These are phyloP conservation scores for Tylopilus rubrobrunneus DNA, from an alignment of 768 basidiomycete species.

Conservation along the genomic window DNA sequence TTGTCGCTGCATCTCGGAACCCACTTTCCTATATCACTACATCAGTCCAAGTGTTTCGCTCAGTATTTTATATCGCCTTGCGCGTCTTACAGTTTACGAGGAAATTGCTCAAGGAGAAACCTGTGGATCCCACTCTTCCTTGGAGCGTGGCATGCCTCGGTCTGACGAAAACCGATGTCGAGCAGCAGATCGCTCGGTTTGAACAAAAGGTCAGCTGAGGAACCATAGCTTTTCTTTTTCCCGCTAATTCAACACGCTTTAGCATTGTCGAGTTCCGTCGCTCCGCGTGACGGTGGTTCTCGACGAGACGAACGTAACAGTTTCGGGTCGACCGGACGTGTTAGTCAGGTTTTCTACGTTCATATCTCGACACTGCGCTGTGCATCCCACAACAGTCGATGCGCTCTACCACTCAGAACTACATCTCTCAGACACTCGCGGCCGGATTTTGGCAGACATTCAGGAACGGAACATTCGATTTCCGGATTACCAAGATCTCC, in stretches of 20 bases:
- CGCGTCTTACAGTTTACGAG: constrained; percentile 36
- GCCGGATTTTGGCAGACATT: constrained; percentile 44
- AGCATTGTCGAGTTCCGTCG: constrained; percentile 16
- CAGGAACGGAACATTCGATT: constrained; percentile 44
- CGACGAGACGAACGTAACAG: constrained; percentile 44
- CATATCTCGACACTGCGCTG: constrained; percentile 33
- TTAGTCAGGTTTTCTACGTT: constrained; percentile 40
- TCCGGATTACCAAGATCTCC: constrained; percentile 45
- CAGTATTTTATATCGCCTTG: constrained; percentile 51
- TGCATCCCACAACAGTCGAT: constrained; percentile 44
- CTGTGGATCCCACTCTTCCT: constrained; percentile 28
- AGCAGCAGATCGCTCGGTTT: constrained; percentile 25
- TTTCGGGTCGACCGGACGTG: constrained; percentile 55
- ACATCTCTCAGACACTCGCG: constrained; percentile 28
- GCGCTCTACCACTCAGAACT: constrained; percentile 50
- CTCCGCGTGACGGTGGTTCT: constrained; percentile 52
- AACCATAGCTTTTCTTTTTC: not conserved
- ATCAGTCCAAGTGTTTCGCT: constrained; percentile 45
- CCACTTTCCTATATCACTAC: constrained; percentile 39
- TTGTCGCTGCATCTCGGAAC: constrained; percentile 42
- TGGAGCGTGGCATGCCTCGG: constrained; percentile 46
- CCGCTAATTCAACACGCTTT: not conserved
- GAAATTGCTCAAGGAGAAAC: constrained; percentile 13
- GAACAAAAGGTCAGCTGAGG: constrained; percentile 17
- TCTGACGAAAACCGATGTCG: constrained; percentile 22